Evolutionary conservation across 176 grass and related monocot genomes (phyloP).

Genomic region (Oryza glumipatula): DNA sequence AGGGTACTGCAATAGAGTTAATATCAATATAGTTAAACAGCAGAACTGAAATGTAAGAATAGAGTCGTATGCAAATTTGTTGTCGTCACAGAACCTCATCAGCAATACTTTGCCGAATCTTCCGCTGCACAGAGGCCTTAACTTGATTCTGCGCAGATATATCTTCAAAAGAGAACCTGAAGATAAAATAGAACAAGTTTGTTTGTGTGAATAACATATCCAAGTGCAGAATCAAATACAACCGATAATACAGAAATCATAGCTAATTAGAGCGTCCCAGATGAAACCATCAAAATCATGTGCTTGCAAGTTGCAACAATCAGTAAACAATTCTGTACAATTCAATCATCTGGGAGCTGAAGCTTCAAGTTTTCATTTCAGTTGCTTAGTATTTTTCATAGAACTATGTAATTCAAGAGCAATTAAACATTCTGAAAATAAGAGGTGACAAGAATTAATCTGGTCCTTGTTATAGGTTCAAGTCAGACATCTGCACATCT

Average conservation of each 20-base stretch:
- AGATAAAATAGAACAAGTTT: neutral
- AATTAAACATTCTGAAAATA: neutral
- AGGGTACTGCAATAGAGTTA: conserved; percentile 73
- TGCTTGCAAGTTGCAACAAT: neutral
- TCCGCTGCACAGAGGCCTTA: conserved; percentile 87
- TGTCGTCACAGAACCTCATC: conserved; percentile 62
- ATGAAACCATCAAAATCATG: conserved; percentile 12
- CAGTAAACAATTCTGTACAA: neutral
- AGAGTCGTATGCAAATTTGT: neutral
- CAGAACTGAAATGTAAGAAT: conserved; percentile 8
- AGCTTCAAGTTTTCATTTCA: neutral
- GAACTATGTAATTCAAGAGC: neutral
- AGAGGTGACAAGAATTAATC: neutral
- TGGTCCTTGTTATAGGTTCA: neutral
- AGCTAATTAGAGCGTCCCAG: neutral
- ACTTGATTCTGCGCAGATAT: conserved; percentile 99
- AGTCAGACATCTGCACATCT: neutral
- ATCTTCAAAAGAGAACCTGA: conserved; percentile 89
- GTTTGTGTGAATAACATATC: neutral
- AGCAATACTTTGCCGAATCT: conserved; percentile 87
- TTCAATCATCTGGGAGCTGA: neutral
- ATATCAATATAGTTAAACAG: conserved; percentile 19
- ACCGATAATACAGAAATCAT: neutral
- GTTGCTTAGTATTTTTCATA: neutral
- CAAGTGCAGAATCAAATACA: neutral